Evolutionary conservation across 73 alveolate genomes (phyloP), one percentile per base, ranked within the genome.

Genomic region (Stentor coeruleus): DNA sequence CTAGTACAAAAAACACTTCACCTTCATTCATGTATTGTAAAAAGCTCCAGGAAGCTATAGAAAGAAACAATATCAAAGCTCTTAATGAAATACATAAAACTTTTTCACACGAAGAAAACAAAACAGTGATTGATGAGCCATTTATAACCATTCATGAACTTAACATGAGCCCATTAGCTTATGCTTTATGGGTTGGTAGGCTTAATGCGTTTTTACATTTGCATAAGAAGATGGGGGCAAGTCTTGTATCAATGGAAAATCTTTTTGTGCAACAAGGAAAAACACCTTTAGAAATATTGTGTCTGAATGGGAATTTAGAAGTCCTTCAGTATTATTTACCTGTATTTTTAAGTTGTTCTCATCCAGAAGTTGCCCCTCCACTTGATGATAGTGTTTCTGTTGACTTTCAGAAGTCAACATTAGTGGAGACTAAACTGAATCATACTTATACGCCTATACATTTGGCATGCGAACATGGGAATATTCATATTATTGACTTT

Each of bases 401-500:
- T 66, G 79, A 66, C 37, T 66, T 66, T 2, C 79, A 66, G 33
- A 66, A 40, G 37, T 20, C 79, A 14, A 31, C 79, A 33, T 33
- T 20, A 1, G 37, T 66, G 11, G 79, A 66, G n/a, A 31, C 37
- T 26, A 20, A 26, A 66, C n/a, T 66, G n/a, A 66, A 66, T 11
- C n/a, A 66, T 11, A 66, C 79, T 33, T 66, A 66, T 33, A 66
- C 79, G 33, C 40, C 79, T 28, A 66, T 33, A 1, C 79, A 66
- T 2, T 28, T 66, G 42, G 83, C 83, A 37, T 75, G 83, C 33
- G 83, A 75, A n/a, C 72, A 75, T 14, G 83, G 83, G 15, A 75
- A 75, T n/a, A 38, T 75, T 14, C 20, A 75, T n/a, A 14, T 75
- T 37, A 40, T 75, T 38, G 11, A 35, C 28, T 75, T 0, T 33